These are phyloP conservation scores for Astraeus odoratus DNA, from an alignment of 768 basidiomycete genomes.

Conservation along the genomic window DNA sequence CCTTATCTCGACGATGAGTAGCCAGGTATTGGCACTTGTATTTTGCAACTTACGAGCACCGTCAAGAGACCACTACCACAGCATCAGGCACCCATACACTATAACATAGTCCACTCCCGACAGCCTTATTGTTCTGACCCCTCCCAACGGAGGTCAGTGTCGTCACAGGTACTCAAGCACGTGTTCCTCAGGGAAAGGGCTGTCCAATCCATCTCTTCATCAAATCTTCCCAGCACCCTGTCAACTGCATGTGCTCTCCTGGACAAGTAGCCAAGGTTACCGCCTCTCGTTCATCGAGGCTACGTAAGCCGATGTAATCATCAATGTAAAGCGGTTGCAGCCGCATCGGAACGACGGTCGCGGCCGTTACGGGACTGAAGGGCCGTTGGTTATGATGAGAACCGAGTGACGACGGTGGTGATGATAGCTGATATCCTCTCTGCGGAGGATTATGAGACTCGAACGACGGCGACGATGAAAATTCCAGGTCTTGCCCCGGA, in stretches of 20 bases:
- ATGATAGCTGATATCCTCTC: constrained; percentile 24
- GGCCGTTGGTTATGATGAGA: constrained; percentile 9
- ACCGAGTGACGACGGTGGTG: not conserved
- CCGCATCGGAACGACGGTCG: constrained; percentile 59
- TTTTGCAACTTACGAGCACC: too few relatives aligned
- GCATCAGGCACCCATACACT: too few relatives aligned
- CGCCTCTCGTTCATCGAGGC: constrained; percentile 58
- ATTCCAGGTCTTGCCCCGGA: constrained; percentile 26
- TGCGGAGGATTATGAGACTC: constrained; percentile 1
- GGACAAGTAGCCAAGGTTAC: constrained; percentile 58
- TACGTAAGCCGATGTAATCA: constrained; percentile 76
- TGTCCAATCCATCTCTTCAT: constrained; percentile 37
- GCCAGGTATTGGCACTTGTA: too few relatives aligned
- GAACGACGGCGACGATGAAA: not conserved
- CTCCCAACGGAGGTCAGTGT: too few relatives aligned
- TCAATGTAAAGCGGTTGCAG: constrained; percentile 65
- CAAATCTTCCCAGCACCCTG: constrained; percentile 53
- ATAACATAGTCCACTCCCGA: too few relatives aligned
- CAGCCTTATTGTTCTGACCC: too few relatives aligned
- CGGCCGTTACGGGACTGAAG: constrained; percentile 1
- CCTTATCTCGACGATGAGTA: too few relatives aligned
- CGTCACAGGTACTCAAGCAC: too few relatives aligned
- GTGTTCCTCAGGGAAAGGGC: not conserved
- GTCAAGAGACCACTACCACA: too few relatives aligned
- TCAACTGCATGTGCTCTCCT: constrained; percentile 71